Base-by-base conservation (phyloP, 768 basidiomycete species). In the Lanmaoa pseudosensibilis region DNA sequence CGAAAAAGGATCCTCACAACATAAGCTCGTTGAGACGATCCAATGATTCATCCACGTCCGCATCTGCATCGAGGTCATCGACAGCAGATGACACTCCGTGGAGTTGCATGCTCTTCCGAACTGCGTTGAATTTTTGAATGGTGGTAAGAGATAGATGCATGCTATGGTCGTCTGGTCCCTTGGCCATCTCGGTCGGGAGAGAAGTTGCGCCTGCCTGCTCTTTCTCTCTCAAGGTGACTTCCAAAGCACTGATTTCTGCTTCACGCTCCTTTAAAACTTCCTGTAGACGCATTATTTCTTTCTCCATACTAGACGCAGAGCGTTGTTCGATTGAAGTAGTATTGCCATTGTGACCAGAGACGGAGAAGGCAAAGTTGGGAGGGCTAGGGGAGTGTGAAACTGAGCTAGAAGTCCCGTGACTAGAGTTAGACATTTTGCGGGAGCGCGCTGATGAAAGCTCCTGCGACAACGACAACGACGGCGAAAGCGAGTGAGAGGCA, bases 401-500 rank as follows among this genome's bases (percentile, higher is more conserved):
- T 16, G 78, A 73, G 61, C 83, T 85, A 84, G 81, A 83, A 58
- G 86, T 87, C 65, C 81, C 83, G 73, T 87, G 81, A 69, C 87
- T 88, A 63, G 89, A 92, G 63, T 82, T 83, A 54, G 91, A 92
- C 66, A 80, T 78, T 77, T 88, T 88, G 82, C 89, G 90, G 78
- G 86, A 90, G 69, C 87, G 88, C 76, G 77, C 90, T 79, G 87
- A 93, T 64, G 87, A 93, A 62, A 93, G 83, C 82, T 92, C 94
- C 94, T 98, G 94, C 79, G 94, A 95, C 65, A 96, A 86, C 81
- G 94, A 96, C 79, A 87, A 84, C 73, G 94, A 94, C 75, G 94
- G 86, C 82, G 91, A 92, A 78, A 87, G 85, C 74, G 94, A 94
- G 77, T 91, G 91, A 78, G 90, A 92, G 63, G 87, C 84, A 85